These are phyloP conservation scores for Gomphus bonarii DNA, from an alignment of 1,284 basidiomycete species.

Conservation along the genomic window DNA sequence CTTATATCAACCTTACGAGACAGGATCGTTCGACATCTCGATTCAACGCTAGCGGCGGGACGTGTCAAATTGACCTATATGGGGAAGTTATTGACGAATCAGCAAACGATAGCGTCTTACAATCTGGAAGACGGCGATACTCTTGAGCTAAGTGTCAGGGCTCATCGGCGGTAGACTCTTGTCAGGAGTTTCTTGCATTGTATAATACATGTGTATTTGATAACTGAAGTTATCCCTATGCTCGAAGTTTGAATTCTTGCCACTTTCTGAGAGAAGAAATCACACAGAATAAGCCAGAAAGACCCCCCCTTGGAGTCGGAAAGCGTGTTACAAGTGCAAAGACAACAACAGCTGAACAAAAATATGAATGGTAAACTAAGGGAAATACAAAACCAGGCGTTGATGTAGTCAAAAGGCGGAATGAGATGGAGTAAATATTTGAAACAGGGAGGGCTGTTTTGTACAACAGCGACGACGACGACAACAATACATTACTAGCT, in stretches of 20 bases:
- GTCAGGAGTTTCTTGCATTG: slow-evolving; percentile 29
- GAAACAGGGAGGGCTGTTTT: neutral
- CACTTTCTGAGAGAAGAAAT: too few species aligned
- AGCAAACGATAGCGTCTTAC: slow-evolving; percentile 71
- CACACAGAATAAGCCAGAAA: too few species aligned
- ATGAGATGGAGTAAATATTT: neutral
- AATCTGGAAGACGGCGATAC: slow-evolving; percentile 86
- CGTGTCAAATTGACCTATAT: slow-evolving; percentile 68
- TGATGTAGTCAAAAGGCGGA: neutral
- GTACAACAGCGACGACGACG: too few species aligned
- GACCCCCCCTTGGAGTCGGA: neutral
- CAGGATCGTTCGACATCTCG: slow-evolving; percentile 68
- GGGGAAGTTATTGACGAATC: slow-evolving; percentile 80
- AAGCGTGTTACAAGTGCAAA: neutral
- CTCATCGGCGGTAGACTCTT: too few species aligned
- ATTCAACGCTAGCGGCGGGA: slow-evolving; percentile 66
- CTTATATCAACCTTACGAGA: slow-evolving; percentile 83
- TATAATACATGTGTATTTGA: neutral
- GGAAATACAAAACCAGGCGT: neutral
- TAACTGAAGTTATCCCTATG: neutral
- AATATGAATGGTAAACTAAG: neutral
- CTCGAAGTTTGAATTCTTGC: too few species aligned
- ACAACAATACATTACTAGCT: neutral
- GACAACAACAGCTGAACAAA: neutral
- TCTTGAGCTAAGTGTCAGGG: slow-evolving; percentile 60